Percentiles rank a stretch among this genome's conserved stretches.
These are phyloP conservation scores for Chalciporus sphaerocephalus DNA, from an alignment of 768 basidiomycete species.

Conservation along the genomic window DNA sequence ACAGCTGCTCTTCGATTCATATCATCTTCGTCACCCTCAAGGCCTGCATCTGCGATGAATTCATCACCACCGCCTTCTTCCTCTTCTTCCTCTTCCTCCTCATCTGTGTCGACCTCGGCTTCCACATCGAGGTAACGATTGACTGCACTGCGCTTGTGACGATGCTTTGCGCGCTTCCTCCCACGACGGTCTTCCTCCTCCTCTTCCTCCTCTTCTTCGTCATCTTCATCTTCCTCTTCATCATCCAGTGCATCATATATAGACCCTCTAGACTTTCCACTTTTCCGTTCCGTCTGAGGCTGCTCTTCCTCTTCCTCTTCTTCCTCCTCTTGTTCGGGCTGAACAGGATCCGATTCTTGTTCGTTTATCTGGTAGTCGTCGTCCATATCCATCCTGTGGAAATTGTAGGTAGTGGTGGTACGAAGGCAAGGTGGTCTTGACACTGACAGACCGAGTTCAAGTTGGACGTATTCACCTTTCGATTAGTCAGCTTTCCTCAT, in stretches of 20 bases:
- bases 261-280: constrained; percentile 26
- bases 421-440: constrained; percentile 14
- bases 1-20: constrained; percentile 45
- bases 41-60: constrained; percentile 61
- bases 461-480: not conserved
- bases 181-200: constrained; percentile 41
- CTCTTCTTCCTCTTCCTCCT: constrained; percentile 89
- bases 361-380: constrained; percentile 34
- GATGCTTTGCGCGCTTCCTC: constrained; percentile 64
- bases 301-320: constrained; percentile 34
- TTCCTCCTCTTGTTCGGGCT: constrained; percentile 38
- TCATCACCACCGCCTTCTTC: constrained; percentile 66
- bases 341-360: constrained; percentile 26
- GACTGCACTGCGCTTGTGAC: constrained; percentile 59
- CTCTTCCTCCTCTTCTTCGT: constrained; percentile 54
- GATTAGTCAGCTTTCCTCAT: constrained; percentile 26
- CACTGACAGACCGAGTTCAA: not conserved
- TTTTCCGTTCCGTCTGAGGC: constrained; percentile 16
- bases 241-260: constrained; percentile 37
- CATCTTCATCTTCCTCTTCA: constrained; percentile 51
- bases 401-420: constrained; percentile 39
- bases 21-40: constrained; percentile 65
- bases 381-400: constrained; percentile 23
- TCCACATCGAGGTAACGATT: constrained; percentile 93
- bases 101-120: constrained; percentile 95